Evolutionary conservation across 805 yeast species (phyloP).

Genomic region (Cyberlindnera mrakii): DNA sequence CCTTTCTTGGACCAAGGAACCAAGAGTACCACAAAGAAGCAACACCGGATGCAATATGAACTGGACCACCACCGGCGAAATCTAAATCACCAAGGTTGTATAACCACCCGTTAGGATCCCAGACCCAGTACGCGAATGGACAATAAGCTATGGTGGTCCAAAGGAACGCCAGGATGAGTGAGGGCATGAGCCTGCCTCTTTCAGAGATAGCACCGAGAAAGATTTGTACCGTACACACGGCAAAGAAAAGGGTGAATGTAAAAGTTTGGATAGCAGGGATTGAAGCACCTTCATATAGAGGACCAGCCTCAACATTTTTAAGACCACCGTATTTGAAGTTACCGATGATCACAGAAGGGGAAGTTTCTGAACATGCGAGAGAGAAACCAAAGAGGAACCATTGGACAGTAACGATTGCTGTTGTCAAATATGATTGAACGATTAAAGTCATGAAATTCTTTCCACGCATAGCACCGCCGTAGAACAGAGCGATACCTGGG

Average conservation of each 20-base stretch:
- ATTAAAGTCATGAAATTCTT: conserved; percentile 75
- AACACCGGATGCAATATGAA: conserved; percentile 87
- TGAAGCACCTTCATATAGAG: conserved; percentile 62
- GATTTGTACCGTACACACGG: conserved; percentile 85
- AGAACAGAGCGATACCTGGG: conserved; percentile 88
- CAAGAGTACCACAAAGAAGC: conserved; percentile 81
- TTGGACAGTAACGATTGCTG: conserved; percentile 69
- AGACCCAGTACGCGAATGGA: conserved; percentile 91
- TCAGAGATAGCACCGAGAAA: conserved; percentile 89
- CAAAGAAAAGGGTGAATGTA: conserved; percentile 87
- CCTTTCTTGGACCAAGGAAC: conserved; percentile 73
- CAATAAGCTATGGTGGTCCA: conserved; percentile 92
- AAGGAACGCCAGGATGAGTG: conserved; percentile 67
- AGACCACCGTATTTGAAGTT: conserved; percentile 77
- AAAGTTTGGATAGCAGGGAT: conserved; percentile 47
- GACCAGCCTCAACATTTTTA: conserved; percentile 60
- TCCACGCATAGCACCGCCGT: conserved; percentile 62
- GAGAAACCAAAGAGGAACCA: conserved; percentile 99
- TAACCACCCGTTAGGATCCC: conserved; percentile 95
- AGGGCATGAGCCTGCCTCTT: conserved; percentile 83
- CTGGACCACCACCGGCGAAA: conserved; percentile 99
- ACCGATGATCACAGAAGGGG: conserved; percentile 70
- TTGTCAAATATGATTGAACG: conserved; percentile 65
- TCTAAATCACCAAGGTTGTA: conserved; percentile 86
- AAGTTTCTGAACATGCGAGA: conserved; percentile 70